Base-by-base conservation (phyloP, 768 basidiomycete species). In the Trametes maxima region DNA sequence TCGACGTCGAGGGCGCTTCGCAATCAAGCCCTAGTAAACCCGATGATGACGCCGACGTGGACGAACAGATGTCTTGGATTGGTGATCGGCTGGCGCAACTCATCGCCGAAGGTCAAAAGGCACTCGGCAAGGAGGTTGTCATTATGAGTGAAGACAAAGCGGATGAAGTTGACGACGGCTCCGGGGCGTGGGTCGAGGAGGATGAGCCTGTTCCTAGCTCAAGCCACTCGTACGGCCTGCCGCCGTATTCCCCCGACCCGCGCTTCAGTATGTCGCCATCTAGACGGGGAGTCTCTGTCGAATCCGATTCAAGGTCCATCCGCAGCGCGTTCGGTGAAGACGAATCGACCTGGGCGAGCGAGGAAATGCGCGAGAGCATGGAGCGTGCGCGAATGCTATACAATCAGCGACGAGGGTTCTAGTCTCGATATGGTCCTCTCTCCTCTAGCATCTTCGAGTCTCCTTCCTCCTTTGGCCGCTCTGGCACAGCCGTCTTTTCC, bases 51-150 rank as follows among this genome's bases (percentile, higher is more conserved):
- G 76, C 69, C 25, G 75, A 75, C 33, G 78, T 81, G n/a, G 79
- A 82, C 39, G 77, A 81, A 39, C 68, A 92, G 81, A 92, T 93
- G 88, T 89, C 91, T 66, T 91, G 89, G 89, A 88, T 93, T 60
- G 88, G 89, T 19, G 85, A 83, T 63, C 85, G 83, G 64, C 81
- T 94, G 33, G 73, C 83, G 25, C 75, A 75, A 61, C 82, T 94
- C 52, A 94, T 94, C 64, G 84, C 86, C 68, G 85, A 94, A 67
- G 92, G 92, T 16, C 86, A 89, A 69, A 85, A 82, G 47, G 92
- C 92, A 0, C 79, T 94, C 7, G 84, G 82, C 14, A 78, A 82
- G n/a, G 90, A 94, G 70, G 80, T 94, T 16, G 91, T 94, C 10
- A 84, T 92, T 4, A 84, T 86, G 82, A 86, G 85, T 62, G 90